Conservation (phyloP, 306 rosid species). For the Dryas alaskensis region DNA sequence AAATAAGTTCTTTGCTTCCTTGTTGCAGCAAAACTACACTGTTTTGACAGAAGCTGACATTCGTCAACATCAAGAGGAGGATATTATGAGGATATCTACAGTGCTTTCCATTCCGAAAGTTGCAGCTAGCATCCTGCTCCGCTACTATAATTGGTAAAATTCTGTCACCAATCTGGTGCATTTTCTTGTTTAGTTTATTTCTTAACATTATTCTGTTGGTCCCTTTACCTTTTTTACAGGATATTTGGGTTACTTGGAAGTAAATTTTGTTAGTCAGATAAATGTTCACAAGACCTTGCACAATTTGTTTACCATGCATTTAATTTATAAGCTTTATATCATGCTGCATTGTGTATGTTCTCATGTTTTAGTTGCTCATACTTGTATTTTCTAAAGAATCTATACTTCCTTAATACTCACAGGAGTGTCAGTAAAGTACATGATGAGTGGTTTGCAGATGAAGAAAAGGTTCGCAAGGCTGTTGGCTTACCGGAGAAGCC, state of each 20-base stretch:
- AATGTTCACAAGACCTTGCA: background rate
- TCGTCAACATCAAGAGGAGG: slow-evolving; percentile 60
- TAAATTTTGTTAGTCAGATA: background rate
- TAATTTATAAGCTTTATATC: slow-evolving; percentile 12
- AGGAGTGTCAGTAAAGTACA: slow-evolving; percentile 71
- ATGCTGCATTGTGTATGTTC: slow-evolving; percentile 1
- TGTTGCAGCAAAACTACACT: slow-evolving; percentile 51
- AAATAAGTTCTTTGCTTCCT: slow-evolving; percentile 3
- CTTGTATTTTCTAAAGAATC: slow-evolving; percentile 11
- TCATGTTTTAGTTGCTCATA: too few relatives aligned
- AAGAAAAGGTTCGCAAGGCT: slow-evolving; percentile 55
- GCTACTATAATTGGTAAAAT: slow-evolving; percentile 56
- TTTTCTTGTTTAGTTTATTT: background rate
- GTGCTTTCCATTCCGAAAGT: slow-evolving; percentile 58
- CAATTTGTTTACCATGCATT: background rate
- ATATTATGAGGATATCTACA: slow-evolving; percentile 46
- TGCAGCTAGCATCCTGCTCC: slow-evolving; percentile 60
- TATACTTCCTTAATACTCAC: slow-evolving; percentile 6
- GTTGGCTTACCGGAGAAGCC: slow-evolving; percentile 56
- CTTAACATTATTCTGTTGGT: background rate
- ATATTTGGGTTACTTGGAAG: background rate
- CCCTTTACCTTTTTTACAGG: background rate
- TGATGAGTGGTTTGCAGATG: slow-evolving; percentile 73
- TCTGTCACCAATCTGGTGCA: background rate
- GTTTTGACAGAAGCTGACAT: slow-evolving; percentile 57